phyloP scores from a whole-genome alignment of 2,329 filamentous ascomycete genomes.

The Aureobasidium leucospermi region DNA sequence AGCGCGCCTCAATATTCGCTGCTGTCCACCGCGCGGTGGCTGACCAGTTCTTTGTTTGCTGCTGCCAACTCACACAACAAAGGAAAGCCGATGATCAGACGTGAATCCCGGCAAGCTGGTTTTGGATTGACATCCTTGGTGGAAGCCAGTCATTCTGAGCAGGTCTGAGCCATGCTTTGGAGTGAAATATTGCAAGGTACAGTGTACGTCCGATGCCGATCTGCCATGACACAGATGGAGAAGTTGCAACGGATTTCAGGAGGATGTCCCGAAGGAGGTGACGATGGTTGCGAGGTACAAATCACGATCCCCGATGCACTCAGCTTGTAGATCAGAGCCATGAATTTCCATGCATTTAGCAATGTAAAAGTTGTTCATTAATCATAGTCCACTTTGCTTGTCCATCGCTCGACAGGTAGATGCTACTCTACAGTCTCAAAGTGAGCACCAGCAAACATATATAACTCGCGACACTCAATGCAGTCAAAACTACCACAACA shows the following conservation, averaged over 20 bases:
- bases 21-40: neutral
- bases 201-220: neutral
- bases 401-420: neutral
- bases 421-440: constrained; percentile 34
- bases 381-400: neutral
- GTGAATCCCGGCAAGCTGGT: neutral
- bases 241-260: neutral
- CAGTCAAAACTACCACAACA: constrained; percentile 56
- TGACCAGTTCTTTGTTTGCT: neutral
- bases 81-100: neutral
- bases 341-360: neutral
- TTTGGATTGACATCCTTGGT: no score
- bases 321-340: no score
- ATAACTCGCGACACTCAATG: constrained; percentile 56
- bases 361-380: neutral
- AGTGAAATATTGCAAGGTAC: neutral
- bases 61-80: no score
- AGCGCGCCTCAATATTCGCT: neutral
- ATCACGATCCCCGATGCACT: neutral
- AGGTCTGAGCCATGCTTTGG: neutral
- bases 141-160: neutral
- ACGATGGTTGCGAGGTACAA: neutral
- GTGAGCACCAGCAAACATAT: constrained; percentile 53
- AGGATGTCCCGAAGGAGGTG: neutral
- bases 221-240: neutral